Evolutionary conservation across 371 early-diverging fungal species (phyloP).

Genomic region (Batrachochytrium dendrobatidis): DNA sequence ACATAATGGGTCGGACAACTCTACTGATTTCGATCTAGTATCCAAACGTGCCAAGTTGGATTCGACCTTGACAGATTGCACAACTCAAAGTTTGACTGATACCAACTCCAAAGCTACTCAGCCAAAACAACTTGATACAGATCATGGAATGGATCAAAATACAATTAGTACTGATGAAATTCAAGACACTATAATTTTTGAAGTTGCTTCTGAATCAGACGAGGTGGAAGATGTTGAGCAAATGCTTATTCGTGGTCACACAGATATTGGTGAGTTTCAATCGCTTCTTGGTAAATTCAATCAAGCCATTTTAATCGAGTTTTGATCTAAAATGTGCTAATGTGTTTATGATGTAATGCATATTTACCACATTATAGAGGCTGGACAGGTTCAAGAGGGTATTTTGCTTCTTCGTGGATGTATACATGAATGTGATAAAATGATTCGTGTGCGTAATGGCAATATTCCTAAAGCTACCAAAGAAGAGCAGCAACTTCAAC

Average conservation of each 20-base stretch:
- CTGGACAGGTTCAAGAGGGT: constrained; percentile 1
- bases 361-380: neutral
- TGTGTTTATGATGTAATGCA: neutral
- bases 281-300: too few relatives aligned
- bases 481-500: constrained; percentile 5
- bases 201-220: neutral
- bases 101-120: too few relatives aligned
- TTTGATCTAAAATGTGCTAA: neutral
- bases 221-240: neutral
- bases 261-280: neutral
- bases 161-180: too few relatives aligned
- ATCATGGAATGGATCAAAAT: too few relatives aligned
- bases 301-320: neutral
- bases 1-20: too few relatives aligned
- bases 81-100: too few relatives aligned
- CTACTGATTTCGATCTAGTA: too few relatives aligned
- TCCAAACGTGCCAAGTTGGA: too few relatives aligned
- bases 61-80: too few relatives aligned
- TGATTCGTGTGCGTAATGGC: constrained; percentile 8
- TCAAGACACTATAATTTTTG: neutral
- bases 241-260: neutral
- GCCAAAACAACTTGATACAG: too few relatives aligned
- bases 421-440: constrained; percentile 16
- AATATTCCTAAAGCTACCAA: constrained; percentile 11
- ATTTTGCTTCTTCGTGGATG: constrained; percentile 6